Percentiles rank a stretch among this genome's conserved stretches.
Evolutionary conservation across 2,329 filamentous ascomycete species (phyloP).

Genomic region (Drechslerella coelobrocha): DNA sequence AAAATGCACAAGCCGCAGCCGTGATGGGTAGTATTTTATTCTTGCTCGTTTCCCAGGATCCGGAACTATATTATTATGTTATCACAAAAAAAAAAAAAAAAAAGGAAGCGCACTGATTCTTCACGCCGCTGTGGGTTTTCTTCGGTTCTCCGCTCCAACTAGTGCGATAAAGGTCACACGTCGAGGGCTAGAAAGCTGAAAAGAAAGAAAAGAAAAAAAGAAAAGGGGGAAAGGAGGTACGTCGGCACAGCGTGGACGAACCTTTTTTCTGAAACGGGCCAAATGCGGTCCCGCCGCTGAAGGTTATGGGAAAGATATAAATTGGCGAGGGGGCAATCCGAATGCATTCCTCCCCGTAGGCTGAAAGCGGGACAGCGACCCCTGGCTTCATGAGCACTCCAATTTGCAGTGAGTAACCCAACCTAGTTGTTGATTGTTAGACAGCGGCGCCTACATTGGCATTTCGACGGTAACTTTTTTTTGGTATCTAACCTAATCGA

Average conservation of each 20-base stretch:
- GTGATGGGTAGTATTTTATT: conserved; percentile 47
- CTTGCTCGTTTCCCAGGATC: conserved; percentile 29
- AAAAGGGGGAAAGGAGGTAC: conserved; percentile 35
- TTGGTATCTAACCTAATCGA: conserved; percentile 1
- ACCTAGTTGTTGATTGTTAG: background rate
- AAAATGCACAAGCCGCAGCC: conserved; percentile 43
- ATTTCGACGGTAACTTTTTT: conserved; percentile 24
- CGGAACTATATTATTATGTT: conserved; percentile 37
- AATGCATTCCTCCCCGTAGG: conserved; percentile 43
- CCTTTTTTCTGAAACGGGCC: conserved; percentile 44
- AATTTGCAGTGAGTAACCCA: conserved; percentile 22
- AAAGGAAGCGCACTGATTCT: conserved; percentile 15
- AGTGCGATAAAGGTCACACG: conserved; percentile 4
- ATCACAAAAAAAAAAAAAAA: background rate
- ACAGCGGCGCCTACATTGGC: conserved; percentile 8
- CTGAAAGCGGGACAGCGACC: conserved; percentile 48
- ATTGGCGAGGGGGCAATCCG: conserved; percentile 48
- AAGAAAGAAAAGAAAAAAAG: conserved; percentile 27
- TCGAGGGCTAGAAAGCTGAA: background rate
- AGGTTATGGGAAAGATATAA: conserved; percentile 33
- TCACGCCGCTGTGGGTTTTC: conserved; percentile 10
- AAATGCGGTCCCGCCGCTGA: conserved; percentile 12
- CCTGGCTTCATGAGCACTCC: conserved; percentile 19
- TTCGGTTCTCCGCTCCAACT: conserved; percentile 7
- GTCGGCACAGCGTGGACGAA: conserved; percentile 15